Base-by-base conservation (phyloP, 441 rosid genomes). In the Euphorbia schlechtendalii region DNA sequence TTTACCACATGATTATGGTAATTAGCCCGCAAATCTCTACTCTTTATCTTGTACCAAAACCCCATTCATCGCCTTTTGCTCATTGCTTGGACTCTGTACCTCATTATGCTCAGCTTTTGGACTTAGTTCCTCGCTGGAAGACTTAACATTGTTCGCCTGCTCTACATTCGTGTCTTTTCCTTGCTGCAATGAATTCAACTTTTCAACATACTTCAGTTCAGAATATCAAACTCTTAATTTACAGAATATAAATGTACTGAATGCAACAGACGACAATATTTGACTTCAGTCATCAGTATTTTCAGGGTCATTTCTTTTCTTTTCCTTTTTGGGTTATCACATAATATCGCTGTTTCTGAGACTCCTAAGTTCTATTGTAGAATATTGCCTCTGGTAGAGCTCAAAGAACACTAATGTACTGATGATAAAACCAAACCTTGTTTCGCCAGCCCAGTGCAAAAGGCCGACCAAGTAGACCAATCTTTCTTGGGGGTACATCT, bases 401-500 rank as follows among this genome's bases (percentile, higher is more conserved):
- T 27, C 1, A 53, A 24, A 25, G 17, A 61, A 54, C n/a, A 46
- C 22, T 24, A 5, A 54, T 24, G 57, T 13, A 54, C 57, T 24
- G 32, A 24, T 30, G 9, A 17, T 12, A 58, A 69, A 64, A 70
- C 14, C 79, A 56, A 71, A 90, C 99, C 93, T 90, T 91, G 83
- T 83, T 89, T 71, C 84, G 74, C 75, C 91, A 97, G 66, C 94
- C 93, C 68, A 94, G 92, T 66, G 89, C 99, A 80, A 94, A 94
- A 70, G 97, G 96, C 28, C 99, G 79, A 61, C 85, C 73, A 34
- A 93, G 87, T 72, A 93, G 78, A 72, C 96, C 75, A 65, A 87
- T 83, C 81, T 84, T 87, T 75, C 96, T 83, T 22, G 82, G 66
- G 13, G 96, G 96, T 34, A 82, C 61, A 56, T 91, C 99, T 72